These are phyloP conservation scores for Populus hybrid DNA, from an alignment of 441 rosid genomes.

Conservation along the genomic window DNA sequence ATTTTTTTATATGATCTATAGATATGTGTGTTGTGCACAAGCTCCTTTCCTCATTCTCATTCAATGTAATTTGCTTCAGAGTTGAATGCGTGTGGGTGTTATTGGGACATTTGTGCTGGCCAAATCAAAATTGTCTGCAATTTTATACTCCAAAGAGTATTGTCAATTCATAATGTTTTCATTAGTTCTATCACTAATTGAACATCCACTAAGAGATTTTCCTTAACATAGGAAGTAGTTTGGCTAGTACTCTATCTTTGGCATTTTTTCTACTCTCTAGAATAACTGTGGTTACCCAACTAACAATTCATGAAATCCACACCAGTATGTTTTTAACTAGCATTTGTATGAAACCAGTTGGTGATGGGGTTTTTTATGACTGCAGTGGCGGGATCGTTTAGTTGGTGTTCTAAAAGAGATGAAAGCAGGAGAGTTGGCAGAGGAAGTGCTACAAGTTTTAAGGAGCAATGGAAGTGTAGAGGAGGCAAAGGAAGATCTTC, in stretches of 20 bases:
- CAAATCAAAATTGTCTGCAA: neutral
- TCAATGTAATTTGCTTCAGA: neutral
- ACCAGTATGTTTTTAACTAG: constrained; percentile 3
- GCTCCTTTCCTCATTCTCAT: neutral
- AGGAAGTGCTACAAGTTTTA: constrained; percentile 40
- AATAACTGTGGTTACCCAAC: neutral
- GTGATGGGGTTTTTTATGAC: constrained; percentile 25
- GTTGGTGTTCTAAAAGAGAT: constrained; percentile 69
- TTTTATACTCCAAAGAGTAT: neutral
- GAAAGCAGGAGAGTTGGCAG: constrained; percentile 58
- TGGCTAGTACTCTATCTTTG: neutral
- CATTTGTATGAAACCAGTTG: constrained; percentile 14
- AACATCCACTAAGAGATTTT: neutral
- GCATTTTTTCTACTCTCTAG: neutral
- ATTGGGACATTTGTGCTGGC: neutral
- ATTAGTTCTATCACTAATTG: neutral
- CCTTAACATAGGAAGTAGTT: neutral
- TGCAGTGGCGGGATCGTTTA: constrained; percentile 95
- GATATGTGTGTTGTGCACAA: neutral
- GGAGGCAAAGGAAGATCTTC: constrained; percentile 47
- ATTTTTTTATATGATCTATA: neutral
- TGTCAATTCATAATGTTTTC: neutral
- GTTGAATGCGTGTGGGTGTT: no score
- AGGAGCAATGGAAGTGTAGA: constrained; percentile 52
- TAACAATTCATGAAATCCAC: neutral